These are phyloP conservation scores for Coemansia guatemalensis DNA, from an alignment of 192 early-diverging fungal species.

Conservation along the genomic window DNA sequence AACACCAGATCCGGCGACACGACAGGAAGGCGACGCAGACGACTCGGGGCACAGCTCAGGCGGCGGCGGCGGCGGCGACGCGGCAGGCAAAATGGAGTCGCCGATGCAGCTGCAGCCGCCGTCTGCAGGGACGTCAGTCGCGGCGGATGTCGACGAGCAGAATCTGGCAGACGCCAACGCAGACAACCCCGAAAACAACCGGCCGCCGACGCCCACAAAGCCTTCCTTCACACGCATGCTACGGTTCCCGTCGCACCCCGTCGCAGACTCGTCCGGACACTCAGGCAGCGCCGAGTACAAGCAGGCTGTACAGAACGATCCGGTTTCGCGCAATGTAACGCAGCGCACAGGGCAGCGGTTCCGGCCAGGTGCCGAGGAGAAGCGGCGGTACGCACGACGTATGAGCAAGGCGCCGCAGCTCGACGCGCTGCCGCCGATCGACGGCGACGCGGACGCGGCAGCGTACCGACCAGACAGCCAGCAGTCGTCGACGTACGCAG, in stretches of 20 bases:
- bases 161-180: slow-evolving; percentile 50
- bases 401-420: slow-evolving; percentile 53
- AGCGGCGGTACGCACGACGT: slow-evolving; percentile 42
- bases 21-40: background rate
- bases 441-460: slow-evolving; percentile 11
- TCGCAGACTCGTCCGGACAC: slow-evolving; percentile 16
- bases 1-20: slow-evolving; percentile 2
- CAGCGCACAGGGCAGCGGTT: slow-evolving; percentile 49
- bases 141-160: slow-evolving; percentile 50
- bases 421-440: slow-evolving; percentile 2
- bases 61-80: background rate
- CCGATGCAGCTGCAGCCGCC: slow-evolving; percentile 32
- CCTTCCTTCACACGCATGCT: slow-evolving; percentile 43
- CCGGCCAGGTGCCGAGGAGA: slow-evolving; percentile 46
- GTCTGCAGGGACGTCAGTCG: slow-evolving; percentile 48
- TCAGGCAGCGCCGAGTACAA: slow-evolving; percentile 33
- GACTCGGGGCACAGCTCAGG: background rate
- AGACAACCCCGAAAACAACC: slow-evolving; percentile 53
- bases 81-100: background rate
- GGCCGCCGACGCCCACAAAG: slow-evolving; percentile 52
- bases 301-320: slow-evolving; percentile 35
- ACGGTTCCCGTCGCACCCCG: slow-evolving; percentile 22
- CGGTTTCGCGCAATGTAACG: slow-evolving; percentile 46
- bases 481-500: background rate
- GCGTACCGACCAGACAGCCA: background rate